phyloP scores from a whole-genome alignment of 441 rosid species.

The Populus trichocarpa region DNA sequence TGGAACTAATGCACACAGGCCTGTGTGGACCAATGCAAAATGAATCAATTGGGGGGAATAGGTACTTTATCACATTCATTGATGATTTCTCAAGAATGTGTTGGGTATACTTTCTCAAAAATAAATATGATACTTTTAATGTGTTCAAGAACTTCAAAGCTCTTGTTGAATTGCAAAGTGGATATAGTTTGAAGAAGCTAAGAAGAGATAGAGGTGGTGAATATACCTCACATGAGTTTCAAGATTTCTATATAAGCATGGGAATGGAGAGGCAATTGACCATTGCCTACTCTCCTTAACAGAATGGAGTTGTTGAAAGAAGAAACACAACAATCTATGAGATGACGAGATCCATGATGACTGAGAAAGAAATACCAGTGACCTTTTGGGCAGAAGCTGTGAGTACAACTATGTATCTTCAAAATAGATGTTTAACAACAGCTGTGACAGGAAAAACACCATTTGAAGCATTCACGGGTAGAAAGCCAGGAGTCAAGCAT shows the following conservation, averaged over 20 bases:
- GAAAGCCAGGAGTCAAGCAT: neutral
- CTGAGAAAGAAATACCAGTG: fast-evolving
- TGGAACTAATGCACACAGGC: neutral
- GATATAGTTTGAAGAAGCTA: neutral
- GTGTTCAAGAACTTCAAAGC: too few relatives aligned
- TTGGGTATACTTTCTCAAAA: too few relatives aligned
- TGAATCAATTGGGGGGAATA: neutral
- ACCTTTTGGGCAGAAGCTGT: fast-evolving
- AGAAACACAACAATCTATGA: neutral
- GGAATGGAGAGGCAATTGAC: too few relatives aligned
- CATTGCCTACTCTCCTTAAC: neutral
- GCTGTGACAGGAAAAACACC: fast-evolving
- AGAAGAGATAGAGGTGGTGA: neutral
- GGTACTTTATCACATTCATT: too few relatives aligned
- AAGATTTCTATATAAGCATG: fast-evolving
- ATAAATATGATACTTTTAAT: neutral
- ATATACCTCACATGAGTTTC: neutral
- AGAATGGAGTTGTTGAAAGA: neutral
- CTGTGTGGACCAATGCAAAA: neutral
- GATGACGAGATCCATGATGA: neutral
- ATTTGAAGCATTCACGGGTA: neutral
- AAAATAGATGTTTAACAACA: neutral
- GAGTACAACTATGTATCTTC: fast-evolving
- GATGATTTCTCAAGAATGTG: too few relatives aligned
- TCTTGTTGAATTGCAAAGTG: too few relatives aligned